A percentile compares a stretch with the other conserved stretches of the same genome.
These are phyloP conservation scores for Rhodotorula sp. DNA, from an alignment of 1,284 basidiomycete genomes.

Conservation along the genomic window DNA sequence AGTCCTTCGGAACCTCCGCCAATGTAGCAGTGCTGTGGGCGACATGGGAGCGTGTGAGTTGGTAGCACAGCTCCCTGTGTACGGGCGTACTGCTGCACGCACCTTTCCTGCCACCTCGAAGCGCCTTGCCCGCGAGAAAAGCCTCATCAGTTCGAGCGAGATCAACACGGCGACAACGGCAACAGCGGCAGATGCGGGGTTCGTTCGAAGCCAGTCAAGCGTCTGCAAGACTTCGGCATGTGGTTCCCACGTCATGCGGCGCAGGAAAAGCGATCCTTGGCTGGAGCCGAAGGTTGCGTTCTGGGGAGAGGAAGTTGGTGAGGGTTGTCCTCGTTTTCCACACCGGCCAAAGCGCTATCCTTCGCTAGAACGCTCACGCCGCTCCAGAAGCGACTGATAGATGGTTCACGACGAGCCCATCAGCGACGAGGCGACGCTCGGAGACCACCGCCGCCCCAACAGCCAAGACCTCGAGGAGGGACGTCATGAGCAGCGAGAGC, in stretches of 20 bases:
- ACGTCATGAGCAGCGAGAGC: background rate
- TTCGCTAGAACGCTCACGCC: too few species aligned
- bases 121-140: background rate
- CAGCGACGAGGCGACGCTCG: too few species aligned
- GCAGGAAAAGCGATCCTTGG: too few species aligned
- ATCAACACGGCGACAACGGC: constrained; percentile 12
- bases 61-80: accelerated
- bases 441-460: background rate
- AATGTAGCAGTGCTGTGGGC: constrained; percentile 64
- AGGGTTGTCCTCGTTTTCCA: too few species aligned
- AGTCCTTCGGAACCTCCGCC: constrained; percentile 79
- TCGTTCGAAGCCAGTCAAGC: background rate
- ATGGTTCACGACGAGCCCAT: too few species aligned
- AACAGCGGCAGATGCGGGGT: constrained; percentile 10
- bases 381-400: too few species aligned
- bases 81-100: too few species aligned
- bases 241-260: too few species aligned
- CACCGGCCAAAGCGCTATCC: too few species aligned
- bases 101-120: constrained; percentile 48
- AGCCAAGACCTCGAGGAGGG: background rate
- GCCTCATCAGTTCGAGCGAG: constrained; percentile 1
- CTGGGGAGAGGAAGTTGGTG: too few species aligned
- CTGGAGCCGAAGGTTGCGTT: too few species aligned
- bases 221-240: background rate
- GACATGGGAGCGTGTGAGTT: background rate